These are phyloP conservation scores for carrot (Daucus carota) DNA, from an alignment of 129 eudicot species.

Conservation along the genomic window DH1_v3.0 NC_030387.2:33636001-33636500, in stretches of 20 bases:
- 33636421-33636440: background rate
- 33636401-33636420: background rate
- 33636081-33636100: too few relatives aligned
- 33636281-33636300: constrained; percentile 89
- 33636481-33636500: background rate
- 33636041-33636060: constrained; percentile 72
- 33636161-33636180: background rate
- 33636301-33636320: constrained; percentile 82
- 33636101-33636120: too few relatives aligned
- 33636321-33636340: constrained; percentile 43
- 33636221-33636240: constrained; percentile 94
- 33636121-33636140: too few relatives aligned
- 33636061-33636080: too few relatives aligned
- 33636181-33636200: background rate
- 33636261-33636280: constrained; percentile 76
- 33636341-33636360: background rate
- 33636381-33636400: background rate
- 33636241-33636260: constrained; percentile 72
- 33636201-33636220: constrained; percentile 64
- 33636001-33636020: constrained; percentile 71
- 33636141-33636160: background rate
- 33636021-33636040: constrained; percentile 76
- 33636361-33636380: background rate
- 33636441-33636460: background rate
- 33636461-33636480: background rate